Base-by-base conservation (phyloP, 2,329 filamentous ascomycete species). In the Hypoxylon rubiginosum region DNA sequence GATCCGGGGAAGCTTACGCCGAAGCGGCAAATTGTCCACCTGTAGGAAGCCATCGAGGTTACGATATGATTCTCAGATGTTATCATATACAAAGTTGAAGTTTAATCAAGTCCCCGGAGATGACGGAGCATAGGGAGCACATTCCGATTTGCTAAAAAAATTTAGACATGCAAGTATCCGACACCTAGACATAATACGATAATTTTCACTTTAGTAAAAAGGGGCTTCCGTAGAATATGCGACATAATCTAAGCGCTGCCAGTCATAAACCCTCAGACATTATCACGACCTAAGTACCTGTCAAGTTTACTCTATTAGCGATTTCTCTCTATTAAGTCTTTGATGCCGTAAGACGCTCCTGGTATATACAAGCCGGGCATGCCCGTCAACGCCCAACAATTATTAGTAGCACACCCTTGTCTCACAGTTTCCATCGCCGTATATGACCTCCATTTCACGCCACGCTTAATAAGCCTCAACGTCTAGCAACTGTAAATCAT, bases 321-420 rank as follows among this genome's bases (percentile, higher is more conserved):
- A 50, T 71, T 66, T 73, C 64, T 73, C 64, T 70, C 71, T 61
- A 67, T 50, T 53, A 59, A 55, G 70, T 64, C 68, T 58, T 66
- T 64, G 64, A 58, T 66, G 59, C 67, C 66, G 56, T 61, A 58
- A 70, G 60, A 52, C 67, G 53, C 62, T 65, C 51, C 58, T 72
- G 67, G 68, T 76, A 76, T 76, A 73, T 75, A 75, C 73, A 76
- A 72, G 69, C 69, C 64, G 62, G 62, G 64, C 56, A 26, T 45
- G 36, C 45, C 57, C 64, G 56, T 64, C 64, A 50, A 50, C 52
- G 51, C 70, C 67, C 64, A 54, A 64, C 64, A 41, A 51, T 64
- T 62, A 72, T 72, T 73, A 71, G 68, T 67, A 49, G 64, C 56
- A 50, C 56, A 61, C 59, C 32, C 32, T 70, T 70, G 56, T 69